Evolutionary conservation across 306 rosid genomes (phyloP).

Genomic region (Glycine soja): DNA sequence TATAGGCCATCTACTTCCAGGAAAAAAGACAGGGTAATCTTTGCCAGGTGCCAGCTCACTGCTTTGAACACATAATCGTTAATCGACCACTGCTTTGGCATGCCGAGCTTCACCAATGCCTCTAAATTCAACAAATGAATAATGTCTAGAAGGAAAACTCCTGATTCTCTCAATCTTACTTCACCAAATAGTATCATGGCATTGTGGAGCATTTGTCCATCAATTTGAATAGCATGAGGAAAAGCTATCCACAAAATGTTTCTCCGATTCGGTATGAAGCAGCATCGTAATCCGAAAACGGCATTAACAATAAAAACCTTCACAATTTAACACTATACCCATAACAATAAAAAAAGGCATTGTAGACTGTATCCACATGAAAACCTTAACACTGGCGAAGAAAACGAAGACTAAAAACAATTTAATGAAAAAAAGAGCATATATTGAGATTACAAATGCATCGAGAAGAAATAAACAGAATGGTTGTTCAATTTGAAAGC

Average conservation of each 20-base stretch:
- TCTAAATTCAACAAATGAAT: slow-evolving; percentile 75
- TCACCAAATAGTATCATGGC: slow-evolving; percentile 76
- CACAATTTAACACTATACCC: no score
- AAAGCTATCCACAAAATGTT: slow-evolving; percentile 70
- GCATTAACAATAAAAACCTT: background rate
- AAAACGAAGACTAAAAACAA: background rate
- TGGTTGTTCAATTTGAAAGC: background rate
- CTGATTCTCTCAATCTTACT: slow-evolving; percentile 68
- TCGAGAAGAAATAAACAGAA: background rate
- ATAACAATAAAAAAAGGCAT: no score
- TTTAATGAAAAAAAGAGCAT: background rate
- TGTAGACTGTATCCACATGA: background rate
- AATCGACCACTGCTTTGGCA: no score
- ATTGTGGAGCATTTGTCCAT: slow-evolving; percentile 84
- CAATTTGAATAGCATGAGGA: slow-evolving; percentile 73
- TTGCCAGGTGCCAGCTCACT: no score
- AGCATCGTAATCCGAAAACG: background rate
- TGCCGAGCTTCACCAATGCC: slow-evolving; percentile 43
- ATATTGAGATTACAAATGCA: background rate
- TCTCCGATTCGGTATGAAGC: no score
- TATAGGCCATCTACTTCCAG: no score
- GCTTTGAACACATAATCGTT: no score
- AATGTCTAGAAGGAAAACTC: slow-evolving; percentile 55
- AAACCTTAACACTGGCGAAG: background rate
- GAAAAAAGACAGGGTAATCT: no score